phyloP scores from a whole-genome alignment of 805 yeast genomes.

The Candida maesae region DNA sequence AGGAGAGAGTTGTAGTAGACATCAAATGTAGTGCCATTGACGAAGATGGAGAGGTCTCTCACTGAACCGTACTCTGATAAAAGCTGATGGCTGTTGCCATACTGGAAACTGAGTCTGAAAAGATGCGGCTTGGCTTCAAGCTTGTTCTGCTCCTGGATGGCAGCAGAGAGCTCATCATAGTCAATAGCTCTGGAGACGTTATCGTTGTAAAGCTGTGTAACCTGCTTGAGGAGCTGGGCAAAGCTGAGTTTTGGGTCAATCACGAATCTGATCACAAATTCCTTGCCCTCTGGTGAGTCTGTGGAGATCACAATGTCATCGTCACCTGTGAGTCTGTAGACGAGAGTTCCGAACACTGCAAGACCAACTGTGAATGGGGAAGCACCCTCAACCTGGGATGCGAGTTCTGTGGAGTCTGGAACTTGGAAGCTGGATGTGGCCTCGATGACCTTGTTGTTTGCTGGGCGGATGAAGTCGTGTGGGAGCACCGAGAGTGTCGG shows the following conservation, averaged over 20 bases:
- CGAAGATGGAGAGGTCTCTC: slow-evolving; percentile 62
- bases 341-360: slow-evolving; percentile 64
- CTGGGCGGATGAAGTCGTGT: slow-evolving; percentile 78
- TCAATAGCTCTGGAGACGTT: slow-evolving; percentile 34
- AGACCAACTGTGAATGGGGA: slow-evolving; percentile 49
- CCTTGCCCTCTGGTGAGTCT: slow-evolving; percentile 39
- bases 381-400: slow-evolving; percentile 23
- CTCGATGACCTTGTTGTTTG: slow-evolving; percentile 63
- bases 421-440: slow-evolving; percentile 42
- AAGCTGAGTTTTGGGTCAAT: slow-evolving; percentile 56
- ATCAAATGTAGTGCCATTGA: slow-evolving; percentile 33
- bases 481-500: slow-evolving; percentile 89
- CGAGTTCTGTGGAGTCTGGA: slow-evolving; percentile 28
- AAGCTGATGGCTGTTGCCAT: slow-evolving; percentile 29
- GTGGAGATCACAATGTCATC: slow-evolving; percentile 91
- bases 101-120: slow-evolving; percentile 54
- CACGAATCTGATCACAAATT: slow-evolving; percentile 59
- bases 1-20: slow-evolving; percentile 73
- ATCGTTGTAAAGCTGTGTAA: slow-evolving; percentile 37
- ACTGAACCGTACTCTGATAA: slow-evolving; percentile 42
- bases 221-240: slow-evolving; percentile 44
- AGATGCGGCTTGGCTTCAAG: slow-evolving; percentile 58
- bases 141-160: slow-evolving; percentile 45
- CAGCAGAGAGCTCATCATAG: slow-evolving; percentile 53
- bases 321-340: slow-evolving; percentile 85